Base-by-base conservation (phyloP, 2,329 filamentous ascomycete species). In the Blastomyces silverae region DNA sequence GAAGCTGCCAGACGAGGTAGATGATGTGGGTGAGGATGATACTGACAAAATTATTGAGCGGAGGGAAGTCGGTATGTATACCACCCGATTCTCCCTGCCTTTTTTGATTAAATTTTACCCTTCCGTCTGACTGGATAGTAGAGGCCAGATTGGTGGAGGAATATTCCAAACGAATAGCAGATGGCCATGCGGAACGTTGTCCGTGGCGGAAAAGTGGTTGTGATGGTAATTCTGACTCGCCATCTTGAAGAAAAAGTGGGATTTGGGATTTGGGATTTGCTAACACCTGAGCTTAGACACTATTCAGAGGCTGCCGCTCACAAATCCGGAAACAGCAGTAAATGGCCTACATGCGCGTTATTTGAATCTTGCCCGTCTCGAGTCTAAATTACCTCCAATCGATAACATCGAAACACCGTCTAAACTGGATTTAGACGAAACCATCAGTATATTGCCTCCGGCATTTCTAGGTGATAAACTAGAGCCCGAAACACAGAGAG, bases 201-300 rank as follows among this genome's bases (percentile, higher is more conserved):
- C 81, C 94, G 22, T 99, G 93, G 94, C 85, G 87, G 70, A 89
- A 86, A 74, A 86, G 86, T 66, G 92, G 91, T n/a, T 97, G 92
- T 74, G 92, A 96, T 76, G 87, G 89, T 91, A 80, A 34, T 34
- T 66, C 79, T 69, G 46, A 31, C 13, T 0, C n/a, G 50, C 39
- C 25, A 62, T n/a, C 17, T 15, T 6, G 31, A 20, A 44, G n/a
- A 2, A n/a, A 15, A 39, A 52, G 25, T 42, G 7, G 22, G 46
- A 25, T n/a, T 22, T 28, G 7, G 22, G 46, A 25, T n/a, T 22
- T 28, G 7, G 20, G 8, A 52, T 37, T 17, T 11, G 58, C 68
- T 74, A 64, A 76, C 64, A 56, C 52, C 1, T 28, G 15, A 25
- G 34, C 67, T 22, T 13, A 84, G 83, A 84, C 67, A 85, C 86